phyloP scores from a whole-genome alignment of 768 basidiomycete genomes.

The Albatrellus ellisii region DNA sequence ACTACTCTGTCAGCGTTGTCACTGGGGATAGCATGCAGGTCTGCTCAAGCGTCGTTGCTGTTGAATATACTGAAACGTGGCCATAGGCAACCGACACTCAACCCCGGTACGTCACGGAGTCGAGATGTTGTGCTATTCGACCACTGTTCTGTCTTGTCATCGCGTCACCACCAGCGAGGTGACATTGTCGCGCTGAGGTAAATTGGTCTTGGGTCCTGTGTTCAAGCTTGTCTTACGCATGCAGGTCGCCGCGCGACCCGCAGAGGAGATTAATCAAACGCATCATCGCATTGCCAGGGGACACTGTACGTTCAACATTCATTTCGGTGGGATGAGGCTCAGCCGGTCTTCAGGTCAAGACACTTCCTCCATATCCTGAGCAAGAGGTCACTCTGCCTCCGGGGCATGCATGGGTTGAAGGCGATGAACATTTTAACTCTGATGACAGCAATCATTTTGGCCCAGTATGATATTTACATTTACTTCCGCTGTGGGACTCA shows the following conservation, averaged over 20 bases:
- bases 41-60: neutral
- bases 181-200: constrained; percentile 11
- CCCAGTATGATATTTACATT: constrained; percentile 6
- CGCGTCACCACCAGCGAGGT: constrained; percentile 8
- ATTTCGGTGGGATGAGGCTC: no score
- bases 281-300: constrained; percentile 12
- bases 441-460: constrained; percentile 15
- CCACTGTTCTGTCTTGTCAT: constrained; percentile 7
- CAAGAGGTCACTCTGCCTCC: constrained; percentile 6
- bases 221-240: no score
- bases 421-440: constrained; percentile 12
- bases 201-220: no score
- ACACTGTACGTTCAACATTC: constrained; percentile 4
- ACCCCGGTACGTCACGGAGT: constrained; percentile 9
- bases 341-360: constrained; percentile 10
- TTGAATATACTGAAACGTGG: neutral
- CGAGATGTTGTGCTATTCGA: constrained; percentile 11
- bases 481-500: neutral
- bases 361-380: constrained; percentile 12
- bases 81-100: constrained; percentile 13
- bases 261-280: constrained; percentile 10
- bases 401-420: constrained; percentile 13
- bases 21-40: constrained; percentile 15
- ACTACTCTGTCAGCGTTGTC: constrained; percentile 7
- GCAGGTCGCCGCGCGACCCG: constrained; percentile 9